Evolutionary conservation across 495 filamentous ascomycete genomes (phyloP), one percentile per base, ranked within the genome.

Genomic region (Apodospora peruviana): DNA sequence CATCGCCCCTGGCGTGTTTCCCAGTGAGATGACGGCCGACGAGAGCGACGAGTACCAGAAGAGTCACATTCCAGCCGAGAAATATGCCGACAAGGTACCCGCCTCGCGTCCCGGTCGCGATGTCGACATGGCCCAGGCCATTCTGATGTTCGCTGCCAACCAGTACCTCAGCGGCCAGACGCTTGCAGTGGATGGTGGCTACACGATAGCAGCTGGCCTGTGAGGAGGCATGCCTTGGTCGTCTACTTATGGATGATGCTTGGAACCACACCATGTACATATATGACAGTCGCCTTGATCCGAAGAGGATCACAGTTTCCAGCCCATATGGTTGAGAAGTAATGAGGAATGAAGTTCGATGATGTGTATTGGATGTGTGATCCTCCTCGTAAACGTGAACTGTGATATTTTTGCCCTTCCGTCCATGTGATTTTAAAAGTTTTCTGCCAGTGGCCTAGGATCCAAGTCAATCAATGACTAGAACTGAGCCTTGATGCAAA

Each of bases 1-100:
- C 56, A 87, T 90, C 45, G 89, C 87, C 62, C 84, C 75, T 1
- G 89, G 90, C 46, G 74, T 82, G 0, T 71, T 93, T 58, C 88
- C 88, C 16, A 88, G 84, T 52, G 88, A 76, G 45, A 76, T 86
- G 82, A 86, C 83, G 44, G 69, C 78, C 36, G 73, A 73, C 39
- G 67, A 71, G 49, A 75, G 70, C 46, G 78, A 79, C 20, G 70
- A 78, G 16, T 65, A 64, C 22, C 75, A 89, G 61, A 88, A 88
- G 80, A 86, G 77, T 55, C 59, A 69, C 3, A 57, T 90, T 4
- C 70, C 76, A 0, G 72, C 73, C 45, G 78, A 84, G 49, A 81
- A 85, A 64, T 85, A 78, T 47, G 65, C 72, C 53, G 60, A 66
- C 18, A 78, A 78, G 58, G 69, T 87, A 3, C 83, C 85, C 0